phyloP scores from a whole-genome alignment of 179 eudicot species.

The Drosera spatulata region DNA sequence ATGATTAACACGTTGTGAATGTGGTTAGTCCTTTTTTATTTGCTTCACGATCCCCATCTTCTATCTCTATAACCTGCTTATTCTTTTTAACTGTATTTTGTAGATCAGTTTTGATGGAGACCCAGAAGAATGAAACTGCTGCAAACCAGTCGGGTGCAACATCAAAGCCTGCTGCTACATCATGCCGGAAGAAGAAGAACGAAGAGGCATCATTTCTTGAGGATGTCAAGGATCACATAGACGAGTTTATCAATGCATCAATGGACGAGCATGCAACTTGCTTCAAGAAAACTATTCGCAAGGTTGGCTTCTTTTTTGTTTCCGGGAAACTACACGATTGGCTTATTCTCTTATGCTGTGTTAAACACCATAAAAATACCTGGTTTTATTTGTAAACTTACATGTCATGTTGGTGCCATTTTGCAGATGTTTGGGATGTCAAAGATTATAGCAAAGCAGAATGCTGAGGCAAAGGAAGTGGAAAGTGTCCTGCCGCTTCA shows the following conservation, averaged over 20 bases:
- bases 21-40: too few species aligned
- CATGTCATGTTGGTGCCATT: neutral
- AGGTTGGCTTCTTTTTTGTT: conserved; percentile 25
- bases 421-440: conserved; percentile 88
- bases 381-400: too few species aligned
- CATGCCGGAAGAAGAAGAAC: conserved; percentile 71
- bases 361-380: too few species aligned
- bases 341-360: too few species aligned
- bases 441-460: conserved; percentile 60
- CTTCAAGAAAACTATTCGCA: conserved; percentile 69
- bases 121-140: conserved; percentile 10
- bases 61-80: too few species aligned
- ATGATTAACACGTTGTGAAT: too few species aligned
- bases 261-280: conserved; percentile 90
- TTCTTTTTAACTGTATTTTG: conserved; percentile 6
- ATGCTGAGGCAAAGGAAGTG: conserved; percentile 34
- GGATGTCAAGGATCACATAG: conserved; percentile 77
- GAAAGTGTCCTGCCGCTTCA: conserved; percentile 65
- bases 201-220: conserved; percentile 59
- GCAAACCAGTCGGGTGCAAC: conserved; percentile 23
- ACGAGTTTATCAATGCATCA: conserved; percentile 77
- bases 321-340: neutral
- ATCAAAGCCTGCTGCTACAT: conserved; percentile 31
- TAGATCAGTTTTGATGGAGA: neutral
- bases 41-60: conserved; percentile 20